These are phyloP conservation scores for Cryptococcus floricola DNA, from an alignment of 1,284 basidiomycete genomes.

Conservation along the genomic window DNA sequence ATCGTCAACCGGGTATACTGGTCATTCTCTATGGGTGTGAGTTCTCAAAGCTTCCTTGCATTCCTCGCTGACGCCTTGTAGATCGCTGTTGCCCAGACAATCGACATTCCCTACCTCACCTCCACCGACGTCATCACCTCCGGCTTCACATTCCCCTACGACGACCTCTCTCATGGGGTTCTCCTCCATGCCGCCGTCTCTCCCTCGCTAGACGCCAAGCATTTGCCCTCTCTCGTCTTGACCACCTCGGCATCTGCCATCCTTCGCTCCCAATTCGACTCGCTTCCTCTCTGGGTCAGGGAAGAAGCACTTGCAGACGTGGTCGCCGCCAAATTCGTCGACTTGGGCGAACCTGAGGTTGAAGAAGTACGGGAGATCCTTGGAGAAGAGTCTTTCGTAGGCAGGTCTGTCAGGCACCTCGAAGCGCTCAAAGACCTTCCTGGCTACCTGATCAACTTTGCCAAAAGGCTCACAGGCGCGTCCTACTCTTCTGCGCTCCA, in stretches of 20 bases:
- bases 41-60: slow-evolving; percentile 24
- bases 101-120: slow-evolving; percentile 11
- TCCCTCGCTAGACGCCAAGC: slow-evolving; percentile 11
- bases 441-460: slow-evolving; percentile 63
- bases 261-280: slow-evolving; percentile 66
- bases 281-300: slow-evolving; percentile 63
- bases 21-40: slow-evolving; percentile 60
- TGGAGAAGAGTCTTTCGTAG: slow-evolving; percentile 59
- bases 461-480: slow-evolving; percentile 67
- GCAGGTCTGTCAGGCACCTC: slow-evolving; percentile 60
- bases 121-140: slow-evolving; percentile 30
- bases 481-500: slow-evolving; percentile 58
- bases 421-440: slow-evolving; percentile 63
- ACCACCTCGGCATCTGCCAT: slow-evolving; percentile 74
- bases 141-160: slow-evolving; percentile 67
- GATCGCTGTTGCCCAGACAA: slow-evolving; percentile 19
- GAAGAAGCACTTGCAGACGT: slow-evolving; percentile 76
- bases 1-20: slow-evolving; percentile 66
- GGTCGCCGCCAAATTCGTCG: slow-evolving; percentile 64
- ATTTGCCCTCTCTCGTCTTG: slow-evolving; percentile 49
- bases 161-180: slow-evolving; percentile 66
- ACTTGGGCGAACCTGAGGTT: slow-evolving; percentile 66
- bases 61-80: slow-evolving; percentile 7
- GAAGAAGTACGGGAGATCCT: slow-evolving; percentile 49
- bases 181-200: slow-evolving; percentile 54